Evolutionary conservation across 1,139 yeast genomes (phyloP), one percentile per base, ranked within the genome.

Genomic region (Nakaseomyces delphensis): DNA sequence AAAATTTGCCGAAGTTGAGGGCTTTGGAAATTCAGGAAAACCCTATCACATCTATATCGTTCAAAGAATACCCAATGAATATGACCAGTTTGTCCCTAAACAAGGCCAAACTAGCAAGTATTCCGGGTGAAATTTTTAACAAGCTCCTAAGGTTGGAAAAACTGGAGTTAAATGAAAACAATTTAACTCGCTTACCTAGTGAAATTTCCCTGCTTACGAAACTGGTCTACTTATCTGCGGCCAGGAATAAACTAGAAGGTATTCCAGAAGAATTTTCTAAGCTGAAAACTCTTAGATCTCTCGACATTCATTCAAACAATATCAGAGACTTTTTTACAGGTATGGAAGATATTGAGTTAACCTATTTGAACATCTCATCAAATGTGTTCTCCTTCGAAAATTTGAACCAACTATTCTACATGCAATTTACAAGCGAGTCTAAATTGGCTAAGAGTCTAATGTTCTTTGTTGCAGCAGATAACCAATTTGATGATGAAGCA

Each of bases 261-360:
- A 58, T 93, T n/a, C 96, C 98, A 0, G 59, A 69, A 2, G 74
- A 77, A 14, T 74, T 91, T 33, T 81, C 86, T 1, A 59, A 71
- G 13, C 69, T 91, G 45, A 64, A 68, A 3, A 73, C 76, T 25
- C 69, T 91, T 48, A 81, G 76, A 52, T 70, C 74, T 45, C 68
- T 93, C 49, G 97, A 93, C 61, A 65, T 87, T 40, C 97, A 91
- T 62, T 75, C 85, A 40, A 93, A 93, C 62, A 89, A 87, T 57
- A 69, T 93, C 51, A 82, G 84, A 52, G 56, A 67, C 4, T 64
- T 93, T 29, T 89, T 93, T 0, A 73, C 72, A 30, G 79, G 75
- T 21, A 73, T 85, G 38, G 85, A 86, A 85, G 68, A 71, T 45
- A 68, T 83, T 60, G 71, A 69, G 25, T 69, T 83, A 55, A 72